Evolutionary conservation across 1,284 basidiomycete species (phyloP).

Genomic region (Chiua sp.): DNA sequence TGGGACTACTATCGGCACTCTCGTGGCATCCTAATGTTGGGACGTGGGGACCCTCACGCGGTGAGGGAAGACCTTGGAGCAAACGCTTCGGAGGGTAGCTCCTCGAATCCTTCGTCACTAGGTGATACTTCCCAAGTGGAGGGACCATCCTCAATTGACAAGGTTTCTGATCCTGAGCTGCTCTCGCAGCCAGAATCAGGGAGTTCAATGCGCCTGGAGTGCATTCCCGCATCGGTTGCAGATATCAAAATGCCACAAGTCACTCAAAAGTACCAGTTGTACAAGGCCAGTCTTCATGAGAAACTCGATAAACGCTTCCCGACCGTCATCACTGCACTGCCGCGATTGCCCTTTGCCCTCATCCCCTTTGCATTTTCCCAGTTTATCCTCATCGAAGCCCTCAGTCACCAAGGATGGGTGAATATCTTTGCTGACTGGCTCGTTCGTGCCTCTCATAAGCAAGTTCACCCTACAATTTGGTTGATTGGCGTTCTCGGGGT

Average conservation of each 20-base stretch:
- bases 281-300: conserved; percentile 25
- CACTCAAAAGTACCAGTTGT: conserved; percentile 22
- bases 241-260: conserved; percentile 2
- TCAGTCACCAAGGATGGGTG: conserved; percentile 92
- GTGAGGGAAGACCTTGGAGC: background rate
- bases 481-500: conserved; percentile 66
- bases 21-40: conserved; percentile 30
- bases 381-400: conserved; percentile 92
- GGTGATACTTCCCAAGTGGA: background rate
- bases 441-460: conserved; percentile 47
- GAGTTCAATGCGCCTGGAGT: background rate
- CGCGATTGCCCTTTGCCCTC: conserved; percentile 79
- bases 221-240: background rate
- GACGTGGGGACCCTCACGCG: conserved; percentile 8
- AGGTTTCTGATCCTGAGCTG: background rate
- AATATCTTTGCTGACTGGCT: conserved; percentile 83
- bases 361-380: conserved; percentile 95
- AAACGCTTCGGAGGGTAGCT: background rate
- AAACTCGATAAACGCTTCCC: conserved; percentile 61
- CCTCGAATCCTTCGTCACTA: background rate
- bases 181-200: background rate
- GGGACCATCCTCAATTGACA: background rate
- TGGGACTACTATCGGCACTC: conserved; percentile 61
- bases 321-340: conserved; percentile 72
- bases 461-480: conserved; percentile 60